Evolutionary conservation across 495 filamentous ascomycete species (phyloP).

Genomic region (Penicillium cosmopolitanum): DNA sequence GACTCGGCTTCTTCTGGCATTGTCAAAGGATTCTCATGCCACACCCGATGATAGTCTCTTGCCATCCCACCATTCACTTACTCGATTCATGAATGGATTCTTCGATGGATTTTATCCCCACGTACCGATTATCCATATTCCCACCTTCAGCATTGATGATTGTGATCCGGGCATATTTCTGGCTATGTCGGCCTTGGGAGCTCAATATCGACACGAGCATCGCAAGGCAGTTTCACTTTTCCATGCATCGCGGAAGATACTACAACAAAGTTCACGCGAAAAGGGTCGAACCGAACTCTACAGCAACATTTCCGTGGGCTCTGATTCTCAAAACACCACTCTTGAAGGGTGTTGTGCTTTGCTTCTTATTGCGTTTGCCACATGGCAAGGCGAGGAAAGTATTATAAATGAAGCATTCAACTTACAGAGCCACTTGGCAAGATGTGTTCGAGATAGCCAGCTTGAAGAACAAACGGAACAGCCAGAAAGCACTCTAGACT

Average conservation of each 20-base stretch:
- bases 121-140: conserved; percentile 33
- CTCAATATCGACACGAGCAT: conserved; percentile 25
- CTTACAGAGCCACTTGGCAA: conserved; percentile 20
- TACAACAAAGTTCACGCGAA: not conserved
- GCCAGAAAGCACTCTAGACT: conserved; percentile 8
- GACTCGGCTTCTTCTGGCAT: conserved; percentile 8
- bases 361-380: conserved; percentile 22
- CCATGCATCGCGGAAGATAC: conserved; percentile 12
- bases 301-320: not conserved
- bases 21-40: not conserved
- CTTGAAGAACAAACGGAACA: conserved; percentile 14
- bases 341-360: conserved; percentile 16
- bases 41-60: not conserved
- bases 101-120: conserved; percentile 29
- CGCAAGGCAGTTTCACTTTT: conserved; percentile 20
- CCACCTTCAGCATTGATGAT: conserved; percentile 29
- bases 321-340: not conserved
- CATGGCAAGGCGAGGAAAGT: conserved; percentile 20
- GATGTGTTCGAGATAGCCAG: conserved; percentile 16
- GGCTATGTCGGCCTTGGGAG: conserved; percentile 32
- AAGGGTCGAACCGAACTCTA: not conserved
- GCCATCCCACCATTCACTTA: conserved; percentile 22
- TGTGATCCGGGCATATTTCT: conserved; percentile 25
- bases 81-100: conserved; percentile 26
- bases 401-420: conserved; percentile 21